A percentile compares a stretch with the other conserved stretches of the same genome.
Conservation (phyloP, 441 rosid species). For the Adansonia rubrostipa region DNA sequence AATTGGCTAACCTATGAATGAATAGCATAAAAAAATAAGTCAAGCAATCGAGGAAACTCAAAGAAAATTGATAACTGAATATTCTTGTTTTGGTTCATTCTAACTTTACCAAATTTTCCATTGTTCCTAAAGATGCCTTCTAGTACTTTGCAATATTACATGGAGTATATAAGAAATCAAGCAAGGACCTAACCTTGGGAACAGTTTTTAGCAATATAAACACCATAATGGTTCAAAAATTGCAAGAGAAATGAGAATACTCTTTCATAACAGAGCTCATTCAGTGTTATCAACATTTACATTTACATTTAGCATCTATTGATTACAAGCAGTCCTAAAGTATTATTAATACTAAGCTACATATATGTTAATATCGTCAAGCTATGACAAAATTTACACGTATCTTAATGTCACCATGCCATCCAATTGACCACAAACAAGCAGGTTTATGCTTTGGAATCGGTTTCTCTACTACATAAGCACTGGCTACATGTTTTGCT, state of each 20-base stretch:
- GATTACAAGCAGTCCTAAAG: not conserved
- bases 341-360: constrained; percentile 5
- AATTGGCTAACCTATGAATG: not conserved
- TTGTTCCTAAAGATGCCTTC: not conserved
- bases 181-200: not conserved
- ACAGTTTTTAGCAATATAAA: constrained; percentile 13
- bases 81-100: not conserved
- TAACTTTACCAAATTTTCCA: not conserved
- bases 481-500: not conserved
- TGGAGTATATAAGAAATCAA: no score
- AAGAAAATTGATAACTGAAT: not conserved
- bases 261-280: not conserved
- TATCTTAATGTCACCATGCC: constrained; percentile 6
- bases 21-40: not conserved
- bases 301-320: constrained; percentile 10
- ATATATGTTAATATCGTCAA: not conserved
- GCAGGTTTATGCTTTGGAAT: not conserved
- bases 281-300: constrained; percentile 6
- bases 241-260: not conserved
- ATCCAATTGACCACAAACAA: constrained; percentile 4
- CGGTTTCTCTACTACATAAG: not conserved
- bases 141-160: not conserved
- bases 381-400: not conserved
- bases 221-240: not conserved
- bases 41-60: not conserved